phyloP scores from a whole-genome alignment of 2,329 filamentous ascomycete genomes.

The Paracorniculantispora psalliotae region DNA sequence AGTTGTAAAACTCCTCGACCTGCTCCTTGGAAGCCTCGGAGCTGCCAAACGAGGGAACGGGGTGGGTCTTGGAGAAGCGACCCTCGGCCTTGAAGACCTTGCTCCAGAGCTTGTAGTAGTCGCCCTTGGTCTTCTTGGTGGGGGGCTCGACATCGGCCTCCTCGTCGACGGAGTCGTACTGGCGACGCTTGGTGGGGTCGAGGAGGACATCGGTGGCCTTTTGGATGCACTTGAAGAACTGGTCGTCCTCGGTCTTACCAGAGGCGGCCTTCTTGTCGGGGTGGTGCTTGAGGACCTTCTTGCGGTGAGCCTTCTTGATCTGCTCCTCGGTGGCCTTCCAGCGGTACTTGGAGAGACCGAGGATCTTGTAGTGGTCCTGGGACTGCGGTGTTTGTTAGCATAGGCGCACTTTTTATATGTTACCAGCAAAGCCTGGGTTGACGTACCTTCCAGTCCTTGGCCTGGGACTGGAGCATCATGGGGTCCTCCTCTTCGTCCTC shows the following conservation, averaged over 20 bases:
- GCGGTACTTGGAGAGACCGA: slow-evolving; percentile 88
- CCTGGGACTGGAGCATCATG: slow-evolving; percentile 84
- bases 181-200: slow-evolving; percentile 85
- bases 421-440: neutral
- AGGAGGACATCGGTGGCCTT: slow-evolving; percentile 92
- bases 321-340: slow-evolving; percentile 92
- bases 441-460: slow-evolving; percentile 96
- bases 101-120: slow-evolving; percentile 94
- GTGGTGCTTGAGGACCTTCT: slow-evolving; percentile 99
- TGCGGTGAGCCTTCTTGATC: slow-evolving; percentile 98
- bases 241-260: slow-evolving; percentile 84
- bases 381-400: slow-evolving; percentile 42
- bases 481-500: slow-evolving; percentile 93
- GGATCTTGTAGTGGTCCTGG: slow-evolving; percentile 97
- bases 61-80: slow-evolving; percentile 87
- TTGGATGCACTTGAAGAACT: slow-evolving; percentile 99
- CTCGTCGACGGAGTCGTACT: slow-evolving; percentile 96
- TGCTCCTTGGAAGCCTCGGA: slow-evolving; percentile 82
- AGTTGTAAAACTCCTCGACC: slow-evolving; percentile 97
- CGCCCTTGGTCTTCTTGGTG: slow-evolving; percentile 83
- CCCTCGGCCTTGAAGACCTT: slow-evolving; percentile 86
- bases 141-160: slow-evolving; percentile 88
- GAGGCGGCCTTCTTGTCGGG: slow-evolving; percentile 97
- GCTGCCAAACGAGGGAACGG: slow-evolving; percentile 80
- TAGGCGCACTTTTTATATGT: neutral